Evolutionary conservation across 495 filamentous ascomycete species (phyloP), one percentile per base, ranked within the genome.

Genomic region (Penicillium desertorum): DNA sequence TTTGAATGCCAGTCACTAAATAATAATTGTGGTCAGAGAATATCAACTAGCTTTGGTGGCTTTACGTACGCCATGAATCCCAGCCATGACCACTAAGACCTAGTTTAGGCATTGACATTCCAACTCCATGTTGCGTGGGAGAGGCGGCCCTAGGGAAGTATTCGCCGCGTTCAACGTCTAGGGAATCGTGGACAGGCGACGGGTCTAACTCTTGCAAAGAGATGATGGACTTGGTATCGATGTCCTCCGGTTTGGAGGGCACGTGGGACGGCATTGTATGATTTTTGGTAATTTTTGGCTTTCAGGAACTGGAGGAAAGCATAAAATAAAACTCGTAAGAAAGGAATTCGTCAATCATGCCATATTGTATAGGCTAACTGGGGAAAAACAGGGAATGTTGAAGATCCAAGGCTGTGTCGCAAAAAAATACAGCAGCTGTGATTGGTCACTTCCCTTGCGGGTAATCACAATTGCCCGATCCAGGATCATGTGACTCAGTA

Each of bases 201-300:
- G 92, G 92, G 43, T 95, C 92, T 27, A 96, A 75, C 56, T 92
- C 83, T 51, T 87, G 79, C 62, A 96, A 82, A 27, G 87, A 89
- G 34, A 84, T 70, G 41, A 85, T 71, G 5, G 86, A 76, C 50
- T 65, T 71, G 39, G 70, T 69, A 30, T 79, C 75, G 39, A 71
- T 64, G 39, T 71, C 67, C 34, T 70, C 61, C 29, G 61, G 62
- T 56, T 69, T 69, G 29, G 50, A 17, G 39, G 51, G 49, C 36
- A 45, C 19, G 17, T 20, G 25, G 6, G 51, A 42, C 1, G 32
- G 36, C 56, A 60, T 59, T 52, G n/a, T 62, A 32, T 39, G 6
- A 8, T 39, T 39, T 17, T 39, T 7, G 2, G 30, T n/a, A 10
- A 30, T 22, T 29, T 34, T 41, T 14, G 19, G 1, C n/a, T 8